A percentile compares a stretch with the other conserved stretches of the same genome.
phyloP scores from a whole-genome alignment of 1,139 yeast genomes.

The Arxiozyma slooffiae region DNA sequence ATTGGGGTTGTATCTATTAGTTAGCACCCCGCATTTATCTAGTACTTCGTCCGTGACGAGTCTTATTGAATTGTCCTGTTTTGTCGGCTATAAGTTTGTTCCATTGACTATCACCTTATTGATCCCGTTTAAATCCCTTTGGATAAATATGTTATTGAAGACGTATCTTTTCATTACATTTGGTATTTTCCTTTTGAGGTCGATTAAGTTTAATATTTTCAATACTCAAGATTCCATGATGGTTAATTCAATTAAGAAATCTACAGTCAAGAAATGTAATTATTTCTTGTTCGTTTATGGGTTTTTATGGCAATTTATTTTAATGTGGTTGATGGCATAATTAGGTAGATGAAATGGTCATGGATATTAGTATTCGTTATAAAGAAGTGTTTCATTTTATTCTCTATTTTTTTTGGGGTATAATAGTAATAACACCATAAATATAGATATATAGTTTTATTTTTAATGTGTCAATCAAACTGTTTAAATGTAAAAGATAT shows the following conservation, averaged over 20 bases:
- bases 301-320: slow-evolving; percentile 62
- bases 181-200: slow-evolving; percentile 70
- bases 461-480: no score
- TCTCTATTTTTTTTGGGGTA: no score
- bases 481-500: no score
- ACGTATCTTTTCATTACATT: slow-evolving; percentile 43
- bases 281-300: slow-evolving; percentile 82
- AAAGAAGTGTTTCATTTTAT: not conserved
- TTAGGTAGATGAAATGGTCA: not conserved
- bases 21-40: slow-evolving; percentile 11
- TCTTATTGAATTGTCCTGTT: slow-evolving; percentile 76
- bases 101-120: slow-evolving; percentile 53
- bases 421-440: no score
- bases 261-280: slow-evolving; percentile 71
- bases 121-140: slow-evolving; percentile 33
- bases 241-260: slow-evolving; percentile 41
- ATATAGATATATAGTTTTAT: no score
- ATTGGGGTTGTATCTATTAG: slow-evolving; percentile 51
- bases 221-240: slow-evolving; percentile 45
- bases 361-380: no score
- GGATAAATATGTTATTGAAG: slow-evolving; percentile 35
- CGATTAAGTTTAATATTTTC: slow-evolving; percentile 67
- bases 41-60: slow-evolving; percentile 35
- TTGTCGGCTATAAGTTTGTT: slow-evolving; percentile 90
- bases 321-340: slow-evolving; percentile 45